Base-by-base conservation (phyloP, 805 yeast genomes). In the Debaryomyces tyrocola region DNA sequence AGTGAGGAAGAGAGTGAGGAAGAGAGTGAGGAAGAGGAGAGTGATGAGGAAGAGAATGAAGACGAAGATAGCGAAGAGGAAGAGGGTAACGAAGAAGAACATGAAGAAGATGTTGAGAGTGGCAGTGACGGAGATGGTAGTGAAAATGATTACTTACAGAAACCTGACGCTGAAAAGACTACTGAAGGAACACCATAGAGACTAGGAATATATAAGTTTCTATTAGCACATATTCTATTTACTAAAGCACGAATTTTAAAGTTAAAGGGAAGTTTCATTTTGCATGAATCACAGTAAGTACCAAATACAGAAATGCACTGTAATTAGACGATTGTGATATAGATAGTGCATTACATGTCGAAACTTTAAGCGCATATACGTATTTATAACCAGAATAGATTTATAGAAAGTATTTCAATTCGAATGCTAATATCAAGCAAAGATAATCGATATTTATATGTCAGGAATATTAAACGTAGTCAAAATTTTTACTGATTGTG, bases 1-100 rank as follows among this genome's bases (percentile, higher is more conserved):
- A 43, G 40, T 5, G 50, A 38, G 3, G 51, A 49, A 14, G 37
- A 37, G 14, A 40, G 43, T 4, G 52, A 43, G 11, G 52, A 49
- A 12, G 46, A 35, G 12, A 49, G 43, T 2, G 55, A 45, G 12
- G 53, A 49, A n/a, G 50, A 43, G 9, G 45, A 40, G 10, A 47
- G 37, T 5, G 44, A 29, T 8, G 44, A 40, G 20, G 47, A 41
- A n/a, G 40, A 33, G 14, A 28, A 27, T 11, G 44, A 28, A 24
- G 20, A 21, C 3, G 48, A 38, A n/a, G 41, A 28, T 15, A 46
- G 40, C 2, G 27, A 20, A 2, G 48, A 45, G n/a, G 46, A 34
- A 2, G 48, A 45, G n/a, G 45, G 29, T 34, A 31, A 40, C 35
- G 4, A 20, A 41, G 28, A 36, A 35, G 24, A 31, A 24, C 20